Evolutionary conservation across 1,139 yeast genomes (phyloP), one percentile per base, ranked within the genome.

Genomic region (Lodderomyces pseudojiufengensis): DNA sequence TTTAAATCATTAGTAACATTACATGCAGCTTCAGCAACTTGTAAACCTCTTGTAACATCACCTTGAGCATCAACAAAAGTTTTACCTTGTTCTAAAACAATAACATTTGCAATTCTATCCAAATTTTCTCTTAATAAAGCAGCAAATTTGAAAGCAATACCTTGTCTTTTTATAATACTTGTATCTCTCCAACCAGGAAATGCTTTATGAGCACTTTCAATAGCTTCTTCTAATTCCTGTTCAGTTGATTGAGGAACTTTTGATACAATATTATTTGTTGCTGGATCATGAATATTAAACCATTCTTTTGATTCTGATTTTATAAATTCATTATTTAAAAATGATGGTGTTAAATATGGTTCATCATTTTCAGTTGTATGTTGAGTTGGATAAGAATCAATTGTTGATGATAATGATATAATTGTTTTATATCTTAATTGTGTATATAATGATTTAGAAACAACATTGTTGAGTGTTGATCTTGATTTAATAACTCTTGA

Each of bases 31-130:
- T 84, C 94, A 21, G 90, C 92, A 36, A 84, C 90, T 60, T 84
- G 94, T 37, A 84, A 70, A 22, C 94, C 94, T 45, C 94, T 70
- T 48, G 82, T 70, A 26, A 84, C 92, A 54, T 84, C 94, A 20
- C 92, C 92, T 52, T 72, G 65, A 40, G 94, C 92, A 50, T 84
- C 92, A 29, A 76, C 76, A 57, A 81, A 77, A 12, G 92, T 80
- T 60, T 84, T 84, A 36, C 94, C 94, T 61, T 84, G 92, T 61
- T 84, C 92, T 48, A 80, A 67, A 29, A 84, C 87, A 56, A 84
- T 84, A 46, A 78, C 69, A 12, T 77, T 72, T 3, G 94, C 94
- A 30, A 84, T 63, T 42, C 84, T 59, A 57, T 84, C 88, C 80
- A 80, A 76, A 62, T 83, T 79, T 40, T 67, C 73, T 42, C 82